These are phyloP conservation scores for Lycium barbarum DNA, from an alignment of 257 asterid species.

Conservation along the genomic window DNA sequence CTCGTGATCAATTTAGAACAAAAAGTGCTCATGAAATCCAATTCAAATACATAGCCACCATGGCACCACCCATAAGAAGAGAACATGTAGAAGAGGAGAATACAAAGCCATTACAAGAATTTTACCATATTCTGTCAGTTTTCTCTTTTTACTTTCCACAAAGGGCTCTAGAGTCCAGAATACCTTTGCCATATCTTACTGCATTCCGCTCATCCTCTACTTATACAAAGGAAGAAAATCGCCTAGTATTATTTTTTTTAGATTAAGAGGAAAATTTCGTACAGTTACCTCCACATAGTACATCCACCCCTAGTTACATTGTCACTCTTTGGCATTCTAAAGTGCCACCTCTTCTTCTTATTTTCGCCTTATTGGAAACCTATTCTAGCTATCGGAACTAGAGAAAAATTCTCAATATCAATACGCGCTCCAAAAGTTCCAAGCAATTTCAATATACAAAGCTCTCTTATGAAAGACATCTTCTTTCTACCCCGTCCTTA, in stretches of 20 bases:
- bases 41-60: not conserved
- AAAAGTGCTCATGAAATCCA: not conserved
- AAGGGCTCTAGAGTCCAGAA: not conserved
- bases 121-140: not conserved
- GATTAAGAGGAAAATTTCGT: not conserved
- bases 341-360: not conserved
- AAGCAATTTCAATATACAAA: not conserved
- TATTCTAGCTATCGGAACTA: not conserved
- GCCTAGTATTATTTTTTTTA: not conserved
- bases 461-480: not conserved
- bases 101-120: not conserved
- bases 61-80: not conserved
- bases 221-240: constrained; percentile 4
- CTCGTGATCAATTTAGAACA: not conserved
- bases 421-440: not conserved
- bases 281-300: not conserved
- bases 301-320: not conserved
- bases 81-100: not conserved
- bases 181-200: not conserved
- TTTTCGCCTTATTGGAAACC: not conserved
- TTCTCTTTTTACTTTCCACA: not conserved
- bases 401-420: not conserved
- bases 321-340: not conserved
- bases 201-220: not conserved
- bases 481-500: not conserved